Percentiles rank a stretch among this genome's conserved stretches.
These are phyloP conservation scores for Xylaria multiplex DNA, from an alignment of 2,329 filamentous ascomycete genomes.

Conservation along the genomic window DNA sequence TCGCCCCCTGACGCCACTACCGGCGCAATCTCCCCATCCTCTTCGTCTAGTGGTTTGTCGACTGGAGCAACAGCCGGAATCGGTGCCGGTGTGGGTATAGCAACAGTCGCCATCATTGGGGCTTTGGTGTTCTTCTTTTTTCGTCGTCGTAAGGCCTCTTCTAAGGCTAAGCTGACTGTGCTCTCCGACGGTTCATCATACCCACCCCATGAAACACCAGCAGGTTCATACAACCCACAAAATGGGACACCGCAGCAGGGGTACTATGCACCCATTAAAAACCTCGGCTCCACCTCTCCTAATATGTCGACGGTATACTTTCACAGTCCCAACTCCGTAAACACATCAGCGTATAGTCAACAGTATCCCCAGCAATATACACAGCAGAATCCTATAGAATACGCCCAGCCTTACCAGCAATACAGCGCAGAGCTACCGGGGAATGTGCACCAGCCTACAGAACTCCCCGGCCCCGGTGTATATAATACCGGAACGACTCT, in stretches of 20 bases:
- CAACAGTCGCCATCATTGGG: constrained; percentile 38
- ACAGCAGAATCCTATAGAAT: constrained; percentile 37
- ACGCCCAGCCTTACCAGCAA: constrained; percentile 36
- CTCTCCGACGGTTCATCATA: constrained; percentile 16
- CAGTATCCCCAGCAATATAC: constrained; percentile 34
- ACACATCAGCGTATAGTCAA: constrained; percentile 32
- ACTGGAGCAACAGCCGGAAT: constrained; percentile 51
- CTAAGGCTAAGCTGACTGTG: constrained; percentile 9
- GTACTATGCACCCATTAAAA: constrained; percentile 43
- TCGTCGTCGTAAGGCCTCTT: constrained; percentile 43
- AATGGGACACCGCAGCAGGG: constrained; percentile 36
- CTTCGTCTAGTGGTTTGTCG: constrained; percentile 38
- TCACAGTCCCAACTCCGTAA: constrained; percentile 26
- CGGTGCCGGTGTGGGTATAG: constrained; percentile 48
- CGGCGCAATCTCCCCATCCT: background rate
- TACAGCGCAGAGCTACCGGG: constrained; percentile 40
- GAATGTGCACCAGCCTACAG: constrained; percentile 29
- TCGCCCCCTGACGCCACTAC: constrained; percentile 27
- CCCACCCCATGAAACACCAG: constrained; percentile 24
- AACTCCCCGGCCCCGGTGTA: constrained; percentile 27
- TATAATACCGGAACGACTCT: constrained; percentile 11
- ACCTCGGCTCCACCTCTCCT: constrained; percentile 32
- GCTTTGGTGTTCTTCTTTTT: constrained; percentile 44
- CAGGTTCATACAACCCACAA: constrained; percentile 21
- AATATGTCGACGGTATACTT: constrained; percentile 23